phyloP scores from a whole-genome alignment of 2,329 filamentous ascomycete species.

The Tolypocladium paradoxum region DNA sequence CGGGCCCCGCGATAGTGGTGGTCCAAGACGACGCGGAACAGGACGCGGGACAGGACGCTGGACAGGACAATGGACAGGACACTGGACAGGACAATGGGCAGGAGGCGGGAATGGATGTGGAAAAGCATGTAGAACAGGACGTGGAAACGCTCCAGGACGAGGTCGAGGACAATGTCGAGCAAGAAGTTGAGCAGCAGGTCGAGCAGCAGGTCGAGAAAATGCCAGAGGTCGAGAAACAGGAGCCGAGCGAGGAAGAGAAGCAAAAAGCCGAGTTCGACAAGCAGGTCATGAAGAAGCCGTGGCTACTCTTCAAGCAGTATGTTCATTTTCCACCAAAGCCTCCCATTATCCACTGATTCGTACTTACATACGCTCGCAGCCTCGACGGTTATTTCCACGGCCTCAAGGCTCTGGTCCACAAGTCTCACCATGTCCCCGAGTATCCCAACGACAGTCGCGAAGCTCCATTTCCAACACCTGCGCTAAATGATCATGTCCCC shows the following conservation, averaged over 20 bases:
- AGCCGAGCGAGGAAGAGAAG: conserved; percentile 15
- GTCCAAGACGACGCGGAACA: background rate
- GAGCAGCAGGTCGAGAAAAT: conserved; percentile 7
- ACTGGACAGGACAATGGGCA: background rate
- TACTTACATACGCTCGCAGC: conserved; percentile 30
- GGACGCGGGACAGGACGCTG: background rate
- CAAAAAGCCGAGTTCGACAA: conserved; percentile 16
- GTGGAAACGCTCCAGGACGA: background rate
- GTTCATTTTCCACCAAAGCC: conserved; percentile 6
- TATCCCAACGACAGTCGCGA: conserved; percentile 45
- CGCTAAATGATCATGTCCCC: conserved; percentile 26
- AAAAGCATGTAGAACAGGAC: background rate
- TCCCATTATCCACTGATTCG: background rate
- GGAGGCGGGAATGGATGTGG: too few species aligned
- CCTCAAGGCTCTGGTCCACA: conserved; percentile 56
- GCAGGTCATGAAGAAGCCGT: conserved; percentile 24
- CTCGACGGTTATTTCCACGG: conserved; percentile 75
- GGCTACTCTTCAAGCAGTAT: conserved; percentile 29
- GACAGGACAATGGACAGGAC: background rate
- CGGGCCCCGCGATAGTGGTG: background rate
- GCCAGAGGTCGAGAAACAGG: conserved; percentile 11
- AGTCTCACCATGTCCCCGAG: conserved; percentile 56
- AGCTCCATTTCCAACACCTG: conserved; percentile 22
- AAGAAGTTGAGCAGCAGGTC: conserved; percentile 1
- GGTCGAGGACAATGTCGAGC: background rate